phyloP scores from a whole-genome alignment of 345 rosid genomes.

The Lagerstroemia speciosa region DNA sequence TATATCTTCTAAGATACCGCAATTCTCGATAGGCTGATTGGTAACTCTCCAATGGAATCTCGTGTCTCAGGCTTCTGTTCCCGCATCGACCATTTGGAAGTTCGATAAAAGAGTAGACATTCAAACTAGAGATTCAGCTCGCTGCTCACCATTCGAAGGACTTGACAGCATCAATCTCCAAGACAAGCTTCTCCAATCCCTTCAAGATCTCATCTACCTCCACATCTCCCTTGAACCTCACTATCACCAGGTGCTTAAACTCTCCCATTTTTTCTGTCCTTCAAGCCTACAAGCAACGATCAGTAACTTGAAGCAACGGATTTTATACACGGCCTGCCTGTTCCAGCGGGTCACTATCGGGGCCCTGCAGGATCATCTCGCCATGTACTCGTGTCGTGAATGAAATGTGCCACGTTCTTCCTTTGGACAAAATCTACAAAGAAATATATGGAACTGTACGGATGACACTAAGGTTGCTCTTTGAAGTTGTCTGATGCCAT shows the following conservation, averaged over 20 bases:
- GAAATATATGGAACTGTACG: constrained; percentile 21
- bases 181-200: constrained; percentile 75
- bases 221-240: constrained; percentile 69
- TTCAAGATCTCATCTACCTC: constrained; percentile 59
- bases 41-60: neutral
- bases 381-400: constrained; percentile 15
- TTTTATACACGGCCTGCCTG: neutral
- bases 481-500: neutral
- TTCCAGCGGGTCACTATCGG: neutral
- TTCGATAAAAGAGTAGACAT: neutral
- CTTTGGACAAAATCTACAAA: constrained; percentile 25
- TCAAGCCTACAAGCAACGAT: neutral
- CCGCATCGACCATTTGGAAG: neutral
- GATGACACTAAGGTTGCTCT: constrained; percentile 10
- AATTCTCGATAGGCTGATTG: too few relatives aligned
- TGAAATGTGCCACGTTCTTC: constrained; percentile 4
- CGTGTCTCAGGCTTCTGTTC: neutral
- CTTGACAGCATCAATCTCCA: constrained; percentile 66
- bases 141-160: constrained; percentile 80
- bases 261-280: constrained; percentile 26
- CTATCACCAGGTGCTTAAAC: constrained; percentile 79
- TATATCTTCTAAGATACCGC: too few relatives aligned
- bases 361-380: constrained; percentile 1
- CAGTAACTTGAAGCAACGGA: neutral
- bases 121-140: neutral